Evolutionary conservation across 2,329 filamentous ascomycete species (phyloP), one percentile per base, ranked within the genome.

Genomic region (Aspergillus pseudoviridinutans): DNA sequence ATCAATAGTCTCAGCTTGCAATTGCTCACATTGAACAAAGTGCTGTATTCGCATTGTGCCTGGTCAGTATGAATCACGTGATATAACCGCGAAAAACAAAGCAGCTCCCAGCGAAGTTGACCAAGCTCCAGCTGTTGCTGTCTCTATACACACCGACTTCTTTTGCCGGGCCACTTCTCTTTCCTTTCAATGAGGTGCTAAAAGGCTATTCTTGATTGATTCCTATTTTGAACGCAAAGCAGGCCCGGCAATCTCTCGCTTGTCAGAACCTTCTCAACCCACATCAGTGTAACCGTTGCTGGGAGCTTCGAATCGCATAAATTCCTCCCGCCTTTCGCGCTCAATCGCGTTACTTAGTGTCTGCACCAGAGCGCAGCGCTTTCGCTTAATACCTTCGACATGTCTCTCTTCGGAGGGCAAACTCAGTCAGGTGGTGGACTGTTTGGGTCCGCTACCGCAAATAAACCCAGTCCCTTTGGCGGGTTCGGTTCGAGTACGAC

Each of bases 401-500:
- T 75, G 72, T 76, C 76, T 55, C 69, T 78, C 17, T 78, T 78
- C 60, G 73, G 69, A 52, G 64, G 54, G 35, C 62, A 66, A 52
- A 54, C 65, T 50, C 67, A 62, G 54, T 47, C 61, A 5, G 66
- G 67, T 35, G 64, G 69, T 35, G 64, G 69, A 12, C 59, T 72
- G 14, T 73, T 76, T 51, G 71, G 72, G 17, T 55, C 63, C 20
- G 63, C 61, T 54, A 61, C 66, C 20, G 66, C 70, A 17, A 68
- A 67, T 53, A 77, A 74, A 54, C 65, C 70, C 27, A 72, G 68
- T 56, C 61, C 68, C 57, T 79, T 79, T 71, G 75, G 75, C 55
- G 66, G 64, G 12, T 61, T 62, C 54, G 60, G 59, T 35, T 56
- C 57, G 56, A 61, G 56, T 51, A 55, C 54, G 17, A 51, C 61